Evolutionary conservation across 164 flowering plant species (phyloP).

Genomic region (Tinospora cordifolia): DNA sequence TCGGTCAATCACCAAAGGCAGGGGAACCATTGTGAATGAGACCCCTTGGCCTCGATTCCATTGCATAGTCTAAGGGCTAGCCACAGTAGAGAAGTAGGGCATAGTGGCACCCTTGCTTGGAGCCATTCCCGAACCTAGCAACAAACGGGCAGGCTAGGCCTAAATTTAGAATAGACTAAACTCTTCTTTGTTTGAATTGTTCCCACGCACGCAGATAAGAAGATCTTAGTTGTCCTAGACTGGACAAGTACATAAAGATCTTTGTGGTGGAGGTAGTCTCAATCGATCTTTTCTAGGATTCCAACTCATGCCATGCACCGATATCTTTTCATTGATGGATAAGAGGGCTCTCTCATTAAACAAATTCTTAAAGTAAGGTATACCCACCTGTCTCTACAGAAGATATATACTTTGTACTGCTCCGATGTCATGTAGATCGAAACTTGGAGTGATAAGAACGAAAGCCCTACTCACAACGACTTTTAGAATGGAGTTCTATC

Average conservation of each 20-base stretch:
- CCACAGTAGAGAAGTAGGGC: too few species aligned
- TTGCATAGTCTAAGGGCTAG: too few species aligned
- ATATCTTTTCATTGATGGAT: slow-evolving; percentile 3
- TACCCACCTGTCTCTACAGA: background rate
- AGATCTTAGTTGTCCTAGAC: slow-evolving; percentile 2
- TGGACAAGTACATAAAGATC: slow-evolving; percentile 11
- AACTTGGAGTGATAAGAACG: too few species aligned
- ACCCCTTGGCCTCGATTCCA: too few species aligned
- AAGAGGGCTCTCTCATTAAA: background rate
- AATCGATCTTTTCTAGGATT: slow-evolving; percentile 5
- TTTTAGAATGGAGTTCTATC: too few species aligned
- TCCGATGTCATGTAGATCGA: too few species aligned
- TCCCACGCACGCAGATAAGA: background rate
- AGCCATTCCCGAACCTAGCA: too few species aligned
- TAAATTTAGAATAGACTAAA: background rate
- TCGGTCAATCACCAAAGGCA: too few species aligned
- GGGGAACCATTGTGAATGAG: too few species aligned
- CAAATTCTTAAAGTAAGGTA: background rate
- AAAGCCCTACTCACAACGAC: too few species aligned
- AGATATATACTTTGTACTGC: slow-evolving; percentile 1
- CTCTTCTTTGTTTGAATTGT: background rate
- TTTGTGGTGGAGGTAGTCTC: slow-evolving; percentile 8
- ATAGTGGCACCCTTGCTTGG: too few species aligned
- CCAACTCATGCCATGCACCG: background rate
- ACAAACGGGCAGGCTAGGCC: background rate